Percentiles rank a stretch among this genome's conserved stretches.
These are phyloP conservation scores for Psilocybe sp. DNA, from an alignment of 768 basidiomycete genomes.

Conservation along the genomic window DNA sequence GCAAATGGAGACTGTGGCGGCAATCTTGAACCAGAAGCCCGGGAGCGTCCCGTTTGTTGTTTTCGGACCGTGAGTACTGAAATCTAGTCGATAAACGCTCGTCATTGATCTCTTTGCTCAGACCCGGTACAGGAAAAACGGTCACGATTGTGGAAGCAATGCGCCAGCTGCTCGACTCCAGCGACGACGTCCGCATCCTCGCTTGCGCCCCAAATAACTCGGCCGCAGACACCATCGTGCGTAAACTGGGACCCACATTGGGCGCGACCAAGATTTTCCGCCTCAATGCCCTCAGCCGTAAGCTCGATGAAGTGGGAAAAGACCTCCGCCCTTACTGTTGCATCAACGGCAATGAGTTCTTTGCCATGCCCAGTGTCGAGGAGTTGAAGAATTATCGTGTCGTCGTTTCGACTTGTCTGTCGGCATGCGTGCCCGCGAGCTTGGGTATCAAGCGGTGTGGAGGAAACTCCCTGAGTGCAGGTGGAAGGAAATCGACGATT, in stretches of 20 bases:
- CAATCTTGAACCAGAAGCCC: slow-evolving; percentile 40
- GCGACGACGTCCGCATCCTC: slow-evolving; percentile 46
- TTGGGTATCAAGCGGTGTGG: slow-evolving; percentile 44
- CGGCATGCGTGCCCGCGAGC: slow-evolving; percentile 44
- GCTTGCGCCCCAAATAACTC: slow-evolving; percentile 70
- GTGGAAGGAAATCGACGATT: too few species aligned
- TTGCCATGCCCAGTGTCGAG: slow-evolving; percentile 42
- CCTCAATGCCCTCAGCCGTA: slow-evolving; percentile 49
- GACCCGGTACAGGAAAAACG: slow-evolving; percentile 68
- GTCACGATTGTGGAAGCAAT: slow-evolving; percentile 65
- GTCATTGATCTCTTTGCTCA: slow-evolving; percentile 15
- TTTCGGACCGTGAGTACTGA: slow-evolving; percentile 57
- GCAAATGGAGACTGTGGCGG: slow-evolving; percentile 49
- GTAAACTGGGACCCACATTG: slow-evolving; percentile 32
- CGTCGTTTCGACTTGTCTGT: slow-evolving; percentile 56
- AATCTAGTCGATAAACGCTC: background rate
- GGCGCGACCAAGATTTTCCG: slow-evolving; percentile 43
- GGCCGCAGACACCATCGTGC: slow-evolving; percentile 59
- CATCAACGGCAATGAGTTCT: slow-evolving; percentile 37
- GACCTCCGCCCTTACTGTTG: slow-evolving; percentile 35
- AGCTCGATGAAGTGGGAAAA: slow-evolving; percentile 32
- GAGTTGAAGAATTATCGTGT: slow-evolving; percentile 44
- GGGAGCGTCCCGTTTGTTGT: slow-evolving; percentile 56
- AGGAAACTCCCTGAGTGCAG: too few species aligned
- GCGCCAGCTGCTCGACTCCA: slow-evolving; percentile 42